phyloP scores from a whole-genome alignment of 2,329 filamentous ascomycete species.

The Xylaria sp. region DNA sequence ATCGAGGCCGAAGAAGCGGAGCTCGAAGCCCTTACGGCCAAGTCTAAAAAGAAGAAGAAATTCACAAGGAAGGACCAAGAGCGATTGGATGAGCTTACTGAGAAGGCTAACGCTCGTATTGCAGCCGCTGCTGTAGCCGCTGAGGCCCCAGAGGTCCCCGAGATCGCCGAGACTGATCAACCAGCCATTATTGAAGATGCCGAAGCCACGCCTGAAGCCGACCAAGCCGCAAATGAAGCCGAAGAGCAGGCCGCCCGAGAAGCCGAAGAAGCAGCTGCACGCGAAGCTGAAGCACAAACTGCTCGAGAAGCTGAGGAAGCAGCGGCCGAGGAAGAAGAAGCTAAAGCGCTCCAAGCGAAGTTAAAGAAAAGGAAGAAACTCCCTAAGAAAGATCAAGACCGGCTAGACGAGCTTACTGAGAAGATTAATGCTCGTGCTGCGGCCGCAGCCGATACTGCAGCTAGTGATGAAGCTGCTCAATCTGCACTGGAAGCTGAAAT shows the following conservation, averaged over 20 bases:
- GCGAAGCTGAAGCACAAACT: slow-evolving; percentile 14
- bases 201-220: slow-evolving; percentile 34
- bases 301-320: slow-evolving; percentile 26
- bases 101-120: slow-evolving; percentile 28
- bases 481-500: slow-evolving; percentile 43
- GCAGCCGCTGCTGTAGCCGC: slow-evolving; percentile 14
- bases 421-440: slow-evolving; percentile 30
- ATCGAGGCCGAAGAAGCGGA: slow-evolving; percentile 30
- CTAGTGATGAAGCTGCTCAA: slow-evolving; percentile 39
- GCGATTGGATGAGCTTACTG: slow-evolving; percentile 31
- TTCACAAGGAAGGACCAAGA: slow-evolving; percentile 27
- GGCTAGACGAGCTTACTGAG: slow-evolving; percentile 33
- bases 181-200: slow-evolving; percentile 23
- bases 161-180: not conserved
- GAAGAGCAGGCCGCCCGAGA: slow-evolving; percentile 43
- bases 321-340: slow-evolving; percentile 35
- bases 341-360: slow-evolving; percentile 21
- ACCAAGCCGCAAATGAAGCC: slow-evolving; percentile 24
- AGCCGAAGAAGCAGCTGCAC: slow-evolving; percentile 20
- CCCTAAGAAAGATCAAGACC: slow-evolving; percentile 25
- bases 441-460: slow-evolving; percentile 40
- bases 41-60: slow-evolving; percentile 25
- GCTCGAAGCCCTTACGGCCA: slow-evolving; percentile 18
- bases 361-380: slow-evolving; percentile 26
- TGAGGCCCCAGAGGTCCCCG: slow-evolving; percentile 1